Conservation (phyloP, 2,329 filamentous ascomycete genomes). For the Aspergillus ustus region DNA sequence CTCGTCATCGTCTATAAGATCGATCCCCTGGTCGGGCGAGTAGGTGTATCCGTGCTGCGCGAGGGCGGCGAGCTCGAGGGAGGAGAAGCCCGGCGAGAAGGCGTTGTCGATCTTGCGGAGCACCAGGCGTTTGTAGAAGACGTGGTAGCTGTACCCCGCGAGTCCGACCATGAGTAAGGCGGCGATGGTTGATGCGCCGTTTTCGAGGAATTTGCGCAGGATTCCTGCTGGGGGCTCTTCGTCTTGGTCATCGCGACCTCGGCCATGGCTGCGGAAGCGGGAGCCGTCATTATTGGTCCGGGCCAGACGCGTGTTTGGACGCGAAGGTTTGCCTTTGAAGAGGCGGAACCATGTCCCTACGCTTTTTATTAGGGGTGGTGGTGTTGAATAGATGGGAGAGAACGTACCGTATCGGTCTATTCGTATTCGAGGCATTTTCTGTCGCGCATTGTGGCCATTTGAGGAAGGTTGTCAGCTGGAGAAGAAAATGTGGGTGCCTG, state of each 20-base stretch:
- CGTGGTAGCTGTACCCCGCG: constrained; percentile 78
- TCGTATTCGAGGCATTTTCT: constrained; percentile 8
- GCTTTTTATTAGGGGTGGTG: background rate
- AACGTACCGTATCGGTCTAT: constrained; percentile 8
- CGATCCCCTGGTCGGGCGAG: constrained; percentile 23
- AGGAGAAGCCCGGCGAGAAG: constrained; percentile 89
- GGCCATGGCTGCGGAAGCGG: background rate
- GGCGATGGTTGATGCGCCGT: constrained; percentile 11
- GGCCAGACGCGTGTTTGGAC: background rate
- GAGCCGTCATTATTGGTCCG: background rate
- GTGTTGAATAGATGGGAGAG: background rate
- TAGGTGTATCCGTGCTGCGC: constrained; percentile 19
- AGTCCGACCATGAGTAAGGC: constrained; percentile 35
- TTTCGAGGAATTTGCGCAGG: constrained; percentile 15
- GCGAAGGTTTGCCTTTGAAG: background rate
- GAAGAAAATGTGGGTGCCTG: background rate
- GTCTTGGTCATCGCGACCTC: background rate
- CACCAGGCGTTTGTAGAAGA: constrained; percentile 85
- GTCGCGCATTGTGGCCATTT: background rate
- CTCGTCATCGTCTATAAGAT: constrained; percentile 53
- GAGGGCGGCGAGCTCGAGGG: constrained; percentile 75
- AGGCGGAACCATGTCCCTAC: constrained; percentile 7
- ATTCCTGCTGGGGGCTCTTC: background rate
- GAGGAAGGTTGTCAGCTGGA: background rate
- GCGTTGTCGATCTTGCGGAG: constrained; percentile 91